Evolutionary conservation across 176 grass and related monocot genomes (phyloP), one percentile per base, ranked within the genome.

Genomic region (Oryza brachyantha): DNA sequence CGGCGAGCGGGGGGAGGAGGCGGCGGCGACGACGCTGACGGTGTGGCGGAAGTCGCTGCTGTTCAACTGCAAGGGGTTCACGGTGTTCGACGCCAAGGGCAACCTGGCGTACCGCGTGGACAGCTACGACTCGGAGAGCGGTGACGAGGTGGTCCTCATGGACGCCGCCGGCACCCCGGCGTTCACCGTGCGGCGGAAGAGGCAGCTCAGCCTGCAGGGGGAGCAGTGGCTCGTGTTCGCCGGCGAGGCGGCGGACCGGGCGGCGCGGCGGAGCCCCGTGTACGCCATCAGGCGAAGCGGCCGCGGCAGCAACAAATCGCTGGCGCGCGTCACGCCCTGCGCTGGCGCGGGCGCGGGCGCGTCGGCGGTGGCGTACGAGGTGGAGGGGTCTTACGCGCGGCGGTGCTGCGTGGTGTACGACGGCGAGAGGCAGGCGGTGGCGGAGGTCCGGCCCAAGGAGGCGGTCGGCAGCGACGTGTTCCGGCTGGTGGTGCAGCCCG

Each of bases 31-130:
- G 79, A 73, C 83, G 68, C 70, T 98, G 68, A 98, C 95, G 32
- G 92, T 97, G 94, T 97, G 94, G 94, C 80, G 91, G 79, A 97
- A 97, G 87, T 94, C 91, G 13, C 91, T 94, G 42, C 75, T 97
- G 42, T 94, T 97, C 91, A 93, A 91, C 75, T 97, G 94, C 84
- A 92, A 78, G 62, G 94, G 94, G 5, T 97, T 94, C 88, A 92
- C 91, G 31, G 94, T 97, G 63, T 97, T 88, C 81, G 91, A 97
- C 83, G 65, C 86, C 37, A 82, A 54, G 82, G 94, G 94, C 36
- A 76, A 94, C 75, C 83, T 97, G 0, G 89, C 86, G 10, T 97
- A 84, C 90, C 94, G 94, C 82, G 94, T 92, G 14, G 91, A 97
- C 79, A 97, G 86, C 73, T 97, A 92, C 78, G 91, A 81, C 11